These are phyloP conservation scores for Talaromyces nanjingensis DNA, from an alignment of 495 filamentous ascomycete genomes.

Conservation along the genomic window DNA sequence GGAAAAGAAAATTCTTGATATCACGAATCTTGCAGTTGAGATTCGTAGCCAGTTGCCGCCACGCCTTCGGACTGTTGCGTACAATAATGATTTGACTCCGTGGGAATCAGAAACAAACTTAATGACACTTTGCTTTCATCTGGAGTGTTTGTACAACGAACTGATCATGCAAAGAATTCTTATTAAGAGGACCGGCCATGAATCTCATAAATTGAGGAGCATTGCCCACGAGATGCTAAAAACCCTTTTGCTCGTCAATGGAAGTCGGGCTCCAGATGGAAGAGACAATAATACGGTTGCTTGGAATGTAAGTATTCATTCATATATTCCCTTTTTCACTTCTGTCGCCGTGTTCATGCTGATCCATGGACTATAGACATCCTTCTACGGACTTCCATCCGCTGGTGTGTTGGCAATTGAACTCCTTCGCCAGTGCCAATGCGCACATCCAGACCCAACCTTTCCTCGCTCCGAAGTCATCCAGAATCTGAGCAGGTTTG, in stretches of 20 bases:
- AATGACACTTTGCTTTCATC: slow-evolving; percentile 15
- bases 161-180: slow-evolving; percentile 46
- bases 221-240: slow-evolving; percentile 38
- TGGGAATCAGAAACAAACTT: slow-evolving; percentile 10
- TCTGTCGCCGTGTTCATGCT: not conserved
- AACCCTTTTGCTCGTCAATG: slow-evolving; percentile 25
- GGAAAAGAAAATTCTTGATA: slow-evolving; percentile 11
- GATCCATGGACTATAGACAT: slow-evolving; percentile 6
- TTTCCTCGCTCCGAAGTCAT: slow-evolving; percentile 15
- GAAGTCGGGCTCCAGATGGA: slow-evolving; percentile 28
- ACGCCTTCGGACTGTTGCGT: slow-evolving; percentile 12
- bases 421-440: slow-evolving; percentile 11
- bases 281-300: slow-evolving; percentile 6
- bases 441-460: not conserved
- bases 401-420: slow-evolving; percentile 16
- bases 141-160: slow-evolving; percentile 35
- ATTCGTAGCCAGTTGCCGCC: slow-evolving; percentile 9
- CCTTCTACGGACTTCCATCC: slow-evolving; percentile 14
- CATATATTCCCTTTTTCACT: not conserved
- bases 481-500: slow-evolving; percentile 14
- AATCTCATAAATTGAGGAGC: slow-evolving; percentile 31
- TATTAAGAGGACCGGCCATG: slow-evolving; percentile 28
- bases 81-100: slow-evolving; percentile 13
- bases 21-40: not conserved
- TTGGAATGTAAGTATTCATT: slow-evolving; percentile 12